Evolutionary conservation across 768 basidiomycete genomes (phyloP).

Genomic region (Tulasnella sp.): DNA sequence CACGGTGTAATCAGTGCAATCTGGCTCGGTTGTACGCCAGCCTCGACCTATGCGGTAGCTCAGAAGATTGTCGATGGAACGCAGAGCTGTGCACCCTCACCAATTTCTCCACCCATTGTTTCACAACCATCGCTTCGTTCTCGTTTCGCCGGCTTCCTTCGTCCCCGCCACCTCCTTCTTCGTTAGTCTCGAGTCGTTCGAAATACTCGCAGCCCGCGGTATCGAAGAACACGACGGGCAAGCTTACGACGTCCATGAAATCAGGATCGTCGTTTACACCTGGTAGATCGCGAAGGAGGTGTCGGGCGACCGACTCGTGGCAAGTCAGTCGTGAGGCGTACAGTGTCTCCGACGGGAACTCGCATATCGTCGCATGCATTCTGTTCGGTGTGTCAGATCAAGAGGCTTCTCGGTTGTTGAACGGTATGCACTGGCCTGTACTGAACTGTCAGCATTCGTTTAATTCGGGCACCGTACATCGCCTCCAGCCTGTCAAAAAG

Average conservation of each 20-base stretch:
- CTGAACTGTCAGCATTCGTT: conserved; percentile 79
- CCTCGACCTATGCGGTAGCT: conserved; percentile 35
- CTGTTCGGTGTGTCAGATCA: conserved; percentile 28
- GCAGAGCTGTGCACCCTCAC: conserved; percentile 32
- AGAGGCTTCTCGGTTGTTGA: conserved; percentile 10
- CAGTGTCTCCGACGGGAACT: conserved; percentile 73
- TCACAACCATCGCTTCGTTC: conserved; percentile 84
- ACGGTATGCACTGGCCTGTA: conserved; percentile 37
- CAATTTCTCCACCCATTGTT: conserved; percentile 68
- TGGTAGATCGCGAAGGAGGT: conserved; percentile 61
- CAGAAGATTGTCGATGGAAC: neutral
- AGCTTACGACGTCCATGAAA: conserved; percentile 56
- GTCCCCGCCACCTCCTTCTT: conserved; percentile 25
- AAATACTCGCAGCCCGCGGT: conserved; percentile 91
- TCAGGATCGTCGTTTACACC: conserved; percentile 36
- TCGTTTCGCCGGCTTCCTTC: conserved; percentile 90
- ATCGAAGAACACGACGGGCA: conserved; percentile 85
- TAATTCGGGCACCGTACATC: conserved; percentile 75
- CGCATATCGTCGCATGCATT: conserved; percentile 79
- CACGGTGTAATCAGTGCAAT: conserved; percentile 86
- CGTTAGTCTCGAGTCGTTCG: conserved; percentile 54
- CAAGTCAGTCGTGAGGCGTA: conserved; percentile 63
- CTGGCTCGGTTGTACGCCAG: conserved; percentile 53
- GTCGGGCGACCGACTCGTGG: conserved; percentile 55
- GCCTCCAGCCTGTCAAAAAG: conserved; percentile 85